Conservation (phyloP, 768 basidiomycete species). For the Saitozyma podzolica region DNA sequence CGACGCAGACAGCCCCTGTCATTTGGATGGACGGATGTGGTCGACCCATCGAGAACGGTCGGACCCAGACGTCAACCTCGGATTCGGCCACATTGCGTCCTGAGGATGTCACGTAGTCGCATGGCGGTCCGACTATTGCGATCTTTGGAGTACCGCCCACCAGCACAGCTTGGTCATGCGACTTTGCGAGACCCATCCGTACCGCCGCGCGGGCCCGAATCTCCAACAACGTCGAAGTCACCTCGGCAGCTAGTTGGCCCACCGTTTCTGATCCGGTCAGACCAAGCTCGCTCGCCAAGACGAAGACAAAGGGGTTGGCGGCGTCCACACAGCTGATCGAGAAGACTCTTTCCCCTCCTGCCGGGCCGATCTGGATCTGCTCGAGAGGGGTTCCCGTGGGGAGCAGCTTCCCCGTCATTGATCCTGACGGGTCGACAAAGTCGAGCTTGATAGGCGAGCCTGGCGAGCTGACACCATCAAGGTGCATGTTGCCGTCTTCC, state of each 20-base stretch:
- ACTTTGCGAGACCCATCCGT: conserved; percentile 70
- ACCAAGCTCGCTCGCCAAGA: conserved; percentile 58
- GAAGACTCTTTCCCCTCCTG: neutral
- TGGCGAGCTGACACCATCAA: conserved; percentile 70
- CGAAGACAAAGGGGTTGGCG: conserved; percentile 72
- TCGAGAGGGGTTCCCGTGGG: conserved; percentile 63
- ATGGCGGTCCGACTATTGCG: conserved; percentile 30
- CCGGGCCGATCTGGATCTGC: conserved; percentile 53
- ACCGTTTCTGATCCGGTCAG: conserved; percentile 48
- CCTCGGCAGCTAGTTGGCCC: conserved; percentile 14
- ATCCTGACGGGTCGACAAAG: conserved; percentile 67
- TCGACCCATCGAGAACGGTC: conserved; percentile 62
- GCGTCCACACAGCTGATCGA: conserved; percentile 67
- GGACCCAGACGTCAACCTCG: conserved; percentile 50
- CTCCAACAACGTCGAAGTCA: conserved; percentile 45
- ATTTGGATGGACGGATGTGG: conserved; percentile 49
- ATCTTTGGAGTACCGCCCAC: conserved; percentile 61
- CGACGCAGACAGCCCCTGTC: conserved; percentile 32
- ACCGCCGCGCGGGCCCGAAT: conserved; percentile 63
- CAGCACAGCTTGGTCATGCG: conserved; percentile 60
- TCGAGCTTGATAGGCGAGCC: conserved; percentile 68
- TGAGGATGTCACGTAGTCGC: conserved; percentile 12
- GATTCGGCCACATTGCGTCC: conserved; percentile 9
- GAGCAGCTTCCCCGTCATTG: conserved; percentile 69
- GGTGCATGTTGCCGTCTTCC: conserved; percentile 59